Evolutionary conservation across 2,329 filamentous ascomycete genomes (phyloP), one percentile per base, ranked within the genome.

Genomic region (Sclerotinia nivalis): DNA sequence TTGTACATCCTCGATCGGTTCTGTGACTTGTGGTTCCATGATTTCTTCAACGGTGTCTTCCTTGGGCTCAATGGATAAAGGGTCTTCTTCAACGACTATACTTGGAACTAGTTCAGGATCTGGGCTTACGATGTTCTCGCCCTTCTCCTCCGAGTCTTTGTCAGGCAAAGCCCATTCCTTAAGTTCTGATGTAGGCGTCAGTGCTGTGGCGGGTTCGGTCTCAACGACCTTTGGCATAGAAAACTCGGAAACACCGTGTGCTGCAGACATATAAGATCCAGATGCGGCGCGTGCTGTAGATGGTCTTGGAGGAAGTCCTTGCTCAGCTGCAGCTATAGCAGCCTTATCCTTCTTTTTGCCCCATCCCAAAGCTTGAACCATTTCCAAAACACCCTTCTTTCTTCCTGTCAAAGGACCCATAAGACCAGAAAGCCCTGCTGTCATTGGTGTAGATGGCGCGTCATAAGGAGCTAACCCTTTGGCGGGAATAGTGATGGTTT

Each of bases 141-240:
- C 22, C n/a, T 73, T 72, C 70, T 80, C 80, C 70, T 80, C 80
- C 15, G 78, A 77, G 72, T 80, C 82, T 71, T 79, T 81, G 74
- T 77, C 78, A 47, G 69, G 54, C 28, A 70, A 49, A 50, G 68
- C 25, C 55, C 43, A 60, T 28, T 68, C 52, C 45, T 65, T 69
- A 47, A 68, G 49, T 40, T 65, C 40, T 18, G 54, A 15, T 28
- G 50, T 40, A n/a, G 50, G 49, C 7, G 59, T 28, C 18, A 47
- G 31, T 45, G 60, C 37, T 25, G 12, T 40, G 20, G 25, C 18
- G 31, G 54, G 43, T 49, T 69, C 70, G 8, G 25, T 28, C 45
- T 68, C 64, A 12, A 60, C 40, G 2, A 18, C 25, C n/a, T 25
- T 55, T 28, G 52, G 22, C 20, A 55, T 55, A 5, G 40, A 55